phyloP scores from a whole-genome alignment of 768 basidiomycete genomes.

The Tubosaeta sp. region DNA sequence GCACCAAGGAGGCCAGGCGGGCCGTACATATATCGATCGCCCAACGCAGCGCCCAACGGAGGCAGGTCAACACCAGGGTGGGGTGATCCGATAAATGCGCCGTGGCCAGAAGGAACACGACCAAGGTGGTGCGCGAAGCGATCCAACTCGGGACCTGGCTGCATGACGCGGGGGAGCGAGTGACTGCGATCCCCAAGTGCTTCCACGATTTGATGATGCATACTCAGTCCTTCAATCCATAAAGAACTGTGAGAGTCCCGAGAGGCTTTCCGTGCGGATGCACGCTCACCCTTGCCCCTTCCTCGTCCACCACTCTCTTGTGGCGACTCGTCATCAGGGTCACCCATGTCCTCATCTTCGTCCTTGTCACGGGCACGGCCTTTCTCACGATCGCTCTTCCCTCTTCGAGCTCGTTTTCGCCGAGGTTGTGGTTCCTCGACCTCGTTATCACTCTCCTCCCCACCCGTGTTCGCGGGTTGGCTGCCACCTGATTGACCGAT shows the following conservation, averaged over 20 bases:
- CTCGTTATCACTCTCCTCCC: conserved; percentile 41
- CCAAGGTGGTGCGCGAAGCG: conserved; percentile 34
- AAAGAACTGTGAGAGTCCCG: conserved; percentile 32
- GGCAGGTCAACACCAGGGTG: conserved; percentile 60
- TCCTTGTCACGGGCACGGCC: conserved; percentile 36
- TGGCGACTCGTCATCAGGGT: conserved; percentile 32
- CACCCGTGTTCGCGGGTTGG: conserved; percentile 33
- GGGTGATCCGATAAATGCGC: conserved; percentile 32
- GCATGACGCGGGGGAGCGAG: conserved; percentile 30
- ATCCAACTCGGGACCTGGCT: conserved; percentile 28
- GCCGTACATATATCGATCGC: conserved; percentile 37
- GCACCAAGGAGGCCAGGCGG: conserved; percentile 29
- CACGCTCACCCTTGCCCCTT: conserved; percentile 37
- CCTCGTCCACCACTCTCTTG: conserved; percentile 28
- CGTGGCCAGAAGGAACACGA: conserved; percentile 33
- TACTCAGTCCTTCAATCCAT: conserved; percentile 33
- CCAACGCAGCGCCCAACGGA: conserved; percentile 44
- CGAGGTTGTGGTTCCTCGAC: conserved; percentile 46
- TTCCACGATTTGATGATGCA: conserved; percentile 33
- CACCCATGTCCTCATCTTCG: conserved; percentile 50
- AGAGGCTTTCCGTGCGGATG: conserved; percentile 33
- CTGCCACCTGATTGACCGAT: conserved; percentile 55
- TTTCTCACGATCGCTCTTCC: conserved; percentile 35
- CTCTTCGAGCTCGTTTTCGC: conserved; percentile 52
- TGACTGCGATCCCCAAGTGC: conserved; percentile 33